phyloP scores from a whole-genome alignment of 140 eudicot species.

The Senecio squalidus region DNA sequence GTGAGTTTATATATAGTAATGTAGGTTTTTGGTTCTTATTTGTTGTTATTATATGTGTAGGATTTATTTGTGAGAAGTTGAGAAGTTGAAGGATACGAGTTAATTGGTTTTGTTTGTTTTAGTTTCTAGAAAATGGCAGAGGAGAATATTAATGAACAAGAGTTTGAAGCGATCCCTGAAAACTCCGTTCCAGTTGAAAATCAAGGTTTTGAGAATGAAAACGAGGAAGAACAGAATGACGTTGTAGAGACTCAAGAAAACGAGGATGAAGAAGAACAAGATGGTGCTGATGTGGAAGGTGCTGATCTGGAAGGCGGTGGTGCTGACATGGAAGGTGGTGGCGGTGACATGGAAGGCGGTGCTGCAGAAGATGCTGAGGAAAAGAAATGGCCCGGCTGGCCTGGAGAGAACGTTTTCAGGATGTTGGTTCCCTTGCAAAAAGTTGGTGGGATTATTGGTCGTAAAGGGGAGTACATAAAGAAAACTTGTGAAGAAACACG shows the following conservation, averaged over 20 bases:
- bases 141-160: conserved; percentile 20
- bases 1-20: too few relatives aligned
- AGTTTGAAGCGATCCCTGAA: conserved; percentile 19
- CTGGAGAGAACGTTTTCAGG: conserved; percentile 51
- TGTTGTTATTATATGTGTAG: too few relatives aligned
- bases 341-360: too few relatives aligned
- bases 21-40: too few relatives aligned
- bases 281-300: conserved; percentile 2
- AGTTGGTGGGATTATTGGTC: conserved; percentile 53
- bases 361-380: conserved; percentile 26
- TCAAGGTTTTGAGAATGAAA: conserved; percentile 15
- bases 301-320: conserved; percentile 14
- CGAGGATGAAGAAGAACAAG: conserved; percentile 8
- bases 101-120: neutral
- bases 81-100: too few relatives aligned
- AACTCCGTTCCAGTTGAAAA: conserved; percentile 28
- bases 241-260: conserved; percentile 12
- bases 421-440: conserved; percentile 46
- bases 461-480: conserved; percentile 54
- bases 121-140: conserved; percentile 27
- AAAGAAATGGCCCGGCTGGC: conserved; percentile 56
- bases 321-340: conserved; percentile 11
- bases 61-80: too few relatives aligned
- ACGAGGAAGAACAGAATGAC: conserved; percentile 16
- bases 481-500: conserved; percentile 51